Evolutionary conservation across 73 alveolate species (phyloP), one percentile per base, ranked within the genome.

Genomic region (Durusdinium trenchii): DNA sequence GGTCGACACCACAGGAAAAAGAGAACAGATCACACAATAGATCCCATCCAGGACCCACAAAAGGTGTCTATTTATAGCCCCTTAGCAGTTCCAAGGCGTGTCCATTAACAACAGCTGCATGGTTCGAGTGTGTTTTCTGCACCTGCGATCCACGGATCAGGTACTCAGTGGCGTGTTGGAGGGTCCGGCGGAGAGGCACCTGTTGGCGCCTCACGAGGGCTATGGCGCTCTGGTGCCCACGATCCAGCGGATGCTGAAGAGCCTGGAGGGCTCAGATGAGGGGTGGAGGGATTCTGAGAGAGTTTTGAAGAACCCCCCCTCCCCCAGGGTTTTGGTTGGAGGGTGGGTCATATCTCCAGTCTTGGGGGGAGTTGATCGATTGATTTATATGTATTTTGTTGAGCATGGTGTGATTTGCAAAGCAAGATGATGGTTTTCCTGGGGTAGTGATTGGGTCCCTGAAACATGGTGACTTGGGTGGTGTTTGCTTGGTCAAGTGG

Each of bases 201-300:
- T 76, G 75, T 51, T 91, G 67, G 35, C 86, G 32, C 87, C 71
- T 47, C 54, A 52, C 35, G 96, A 90, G 40, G 76, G 76, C 86
- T 90, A 90, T 46, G 85, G 73, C 26, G 10, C 91, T 45, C 60
- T 91, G 89, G 64, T 69, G 48, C 90, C 89, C 23, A 91, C 98
- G 61, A 67, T 91, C 52, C 98, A 91, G 78, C 89, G 98, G 79
- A 67, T 91, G 98, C 84, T 91, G 79, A 91, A 91, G 50, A 30
- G 98, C 84, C 38, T 60, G 48, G 91, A 35, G 50, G 1, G 3
- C 91, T 67, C 47, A 78, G 40, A 18, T 45, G 86, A n/a, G n/a
- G n/a, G n/a, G n/a, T n/a, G n/a, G n/a, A n/a, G n/a, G n/a, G n/a
- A n/a, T n/a, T n/a, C n/a, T n/a, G n/a, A n/a, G n/a, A n/a, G n/a